Conservation (phyloP, 306 rosid species). For the Delonix regia region DNA sequence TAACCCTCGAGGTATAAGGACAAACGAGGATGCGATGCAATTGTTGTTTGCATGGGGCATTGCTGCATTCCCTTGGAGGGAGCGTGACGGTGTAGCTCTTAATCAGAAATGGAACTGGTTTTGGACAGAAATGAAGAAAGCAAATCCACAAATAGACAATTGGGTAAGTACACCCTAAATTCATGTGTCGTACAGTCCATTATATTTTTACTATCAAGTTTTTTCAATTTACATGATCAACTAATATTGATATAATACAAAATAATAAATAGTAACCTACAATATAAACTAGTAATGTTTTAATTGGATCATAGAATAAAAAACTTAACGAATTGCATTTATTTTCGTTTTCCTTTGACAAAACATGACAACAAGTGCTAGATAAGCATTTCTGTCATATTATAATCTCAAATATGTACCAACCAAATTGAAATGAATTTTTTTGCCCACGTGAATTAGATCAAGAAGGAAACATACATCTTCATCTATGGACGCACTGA, state of each 20-base stretch:
- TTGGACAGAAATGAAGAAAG: conserved; percentile 47
- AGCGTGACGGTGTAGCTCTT: conserved; percentile 39
- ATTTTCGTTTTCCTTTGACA: no score
- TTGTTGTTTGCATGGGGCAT: conserved; percentile 55
- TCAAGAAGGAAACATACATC: conserved; percentile 38
- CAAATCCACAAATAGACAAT: conserved; percentile 30
- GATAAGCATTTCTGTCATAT: no score
- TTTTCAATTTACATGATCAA: no score
- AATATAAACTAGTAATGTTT: no score
- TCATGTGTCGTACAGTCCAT: no score
- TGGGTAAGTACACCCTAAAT: conserved; percentile 34
- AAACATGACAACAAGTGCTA: no score
- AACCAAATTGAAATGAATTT: neutral
- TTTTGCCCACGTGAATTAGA: conserved; percentile 37
- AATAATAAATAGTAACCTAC: no score
- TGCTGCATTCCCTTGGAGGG: conserved; percentile 52
- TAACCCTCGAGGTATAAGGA: conserved; percentile 42
- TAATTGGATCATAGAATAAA: no score
- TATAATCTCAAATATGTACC: no score
- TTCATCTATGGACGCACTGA: conserved; percentile 49
- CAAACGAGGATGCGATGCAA: conserved; percentile 49
- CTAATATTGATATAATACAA: no score
- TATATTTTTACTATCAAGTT: no score
- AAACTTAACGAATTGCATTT: no score
- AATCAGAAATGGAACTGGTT: conserved; percentile 54